phyloP scores from a whole-genome alignment of 176 grass and related monocot species.

The Saccharum spontaneum region DNA sequence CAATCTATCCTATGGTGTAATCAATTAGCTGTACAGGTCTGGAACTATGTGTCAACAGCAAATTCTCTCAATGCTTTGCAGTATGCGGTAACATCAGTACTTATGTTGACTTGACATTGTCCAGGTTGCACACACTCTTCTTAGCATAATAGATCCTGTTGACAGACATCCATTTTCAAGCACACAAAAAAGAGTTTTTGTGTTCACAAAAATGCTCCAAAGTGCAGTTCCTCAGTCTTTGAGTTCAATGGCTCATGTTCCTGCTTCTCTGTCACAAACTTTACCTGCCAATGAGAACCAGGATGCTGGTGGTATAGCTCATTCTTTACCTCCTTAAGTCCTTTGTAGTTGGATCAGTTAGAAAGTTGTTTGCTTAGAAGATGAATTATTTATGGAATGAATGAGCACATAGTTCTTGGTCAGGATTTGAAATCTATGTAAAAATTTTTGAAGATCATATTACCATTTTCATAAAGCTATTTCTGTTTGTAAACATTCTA shows the following conservation, averaged over 20 bases:
- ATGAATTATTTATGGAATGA: slow-evolving; percentile 24
- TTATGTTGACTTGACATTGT: slow-evolving; percentile 38
- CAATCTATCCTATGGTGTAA: slow-evolving; percentile 98
- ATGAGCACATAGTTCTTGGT: background rate
- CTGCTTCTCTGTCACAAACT: slow-evolving; percentile 35
- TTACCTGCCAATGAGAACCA: slow-evolving; percentile 30
- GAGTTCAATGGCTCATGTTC: slow-evolving; percentile 45
- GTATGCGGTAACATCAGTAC: slow-evolving; percentile 16
- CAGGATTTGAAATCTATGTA: slow-evolving; percentile 12
- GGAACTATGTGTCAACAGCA: background rate
- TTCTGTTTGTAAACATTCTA: background rate
- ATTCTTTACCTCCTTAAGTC: slow-evolving; percentile 26
- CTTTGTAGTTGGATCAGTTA: slow-evolving; percentile 12
- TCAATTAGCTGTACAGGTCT: slow-evolving; percentile 93
- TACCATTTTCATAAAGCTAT: slow-evolving; percentile 3
- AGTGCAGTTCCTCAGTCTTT: slow-evolving; percentile 73
- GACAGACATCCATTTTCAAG: slow-evolving; percentile 60
- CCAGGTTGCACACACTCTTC: slow-evolving; percentile 86
- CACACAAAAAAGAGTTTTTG: slow-evolving; percentile 63
- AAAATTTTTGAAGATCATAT: slow-evolving; percentile 14
- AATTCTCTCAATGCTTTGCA: slow-evolving; percentile 22
- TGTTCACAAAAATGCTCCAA: slow-evolving; percentile 92
- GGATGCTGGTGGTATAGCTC: slow-evolving; percentile 44
- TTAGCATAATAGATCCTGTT: slow-evolving; percentile 77
- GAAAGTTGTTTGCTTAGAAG: slow-evolving; percentile 29